Evolutionary conservation across 2,329 filamentous ascomycete species (phyloP), one percentile per base, ranked within the genome.

Genomic region (Alternaria angustiovoidea): DNA sequence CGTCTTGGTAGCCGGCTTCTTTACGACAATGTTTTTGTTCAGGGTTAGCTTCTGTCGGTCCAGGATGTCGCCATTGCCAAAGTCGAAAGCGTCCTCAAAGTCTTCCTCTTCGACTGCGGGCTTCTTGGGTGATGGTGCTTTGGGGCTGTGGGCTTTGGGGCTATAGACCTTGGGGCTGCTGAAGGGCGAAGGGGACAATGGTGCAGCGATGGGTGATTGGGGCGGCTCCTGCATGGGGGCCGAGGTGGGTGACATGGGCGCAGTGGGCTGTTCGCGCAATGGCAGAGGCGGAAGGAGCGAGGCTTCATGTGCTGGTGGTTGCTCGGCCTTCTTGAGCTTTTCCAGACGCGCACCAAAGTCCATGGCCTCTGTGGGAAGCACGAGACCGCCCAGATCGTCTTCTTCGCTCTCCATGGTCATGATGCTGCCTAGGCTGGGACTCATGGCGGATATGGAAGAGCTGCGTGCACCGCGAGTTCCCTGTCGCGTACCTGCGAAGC

Each of bases 401-500:
- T 97, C 94, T 74, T 97, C 94, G 74, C 94, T 98, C 81, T 97
- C 95, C 9, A 88, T 87, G 2, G 93, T 97, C 69, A 96, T 89
- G 65, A 92, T 95, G 78, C 94, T 98, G 20, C 93, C 92, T 57
- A 96, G 87, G 76, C 94, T 98, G 14, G 95, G 94, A 74, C 94
- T 98, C 77, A 97, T 86, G 28, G 92, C 92, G 39, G 94, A 97
- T 36, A 90, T 88, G 18, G 93, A 94, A 1, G 93, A 97, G 81
- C 92, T 95, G 71, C 92, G 89, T 71, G 89, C 89, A 49, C 92
- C 94, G 41, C 88, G 88, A n/a, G 85, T 86, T 72, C 94, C 92
- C 70, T 92, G 88, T 66, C 89, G 87, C 14, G 93, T 97, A 44
- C 94, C 94, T 39, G 91, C 94, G 79, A 94, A 94, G 58, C 94